Evolutionary conservation across 306 rosid species (phyloP), one percentile per base, ranked within the genome.

Genomic region (Sicyos baderoa): DNA sequence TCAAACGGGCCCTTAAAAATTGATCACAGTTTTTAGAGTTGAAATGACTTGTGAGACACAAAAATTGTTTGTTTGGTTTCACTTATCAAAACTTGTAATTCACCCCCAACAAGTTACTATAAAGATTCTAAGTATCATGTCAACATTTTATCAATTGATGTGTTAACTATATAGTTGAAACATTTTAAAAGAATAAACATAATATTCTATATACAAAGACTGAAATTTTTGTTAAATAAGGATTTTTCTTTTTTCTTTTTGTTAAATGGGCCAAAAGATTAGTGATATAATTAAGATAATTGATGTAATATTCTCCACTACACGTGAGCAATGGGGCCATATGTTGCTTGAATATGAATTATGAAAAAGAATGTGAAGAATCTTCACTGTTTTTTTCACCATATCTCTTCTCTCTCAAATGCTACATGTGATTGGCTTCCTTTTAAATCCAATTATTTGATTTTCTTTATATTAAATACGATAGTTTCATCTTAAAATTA

Each of bases 321-420:
- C 69, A 63, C 69, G 69, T 63, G 69, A 63, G 69, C 11, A 40
- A 63, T 63, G 69, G 69, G 69, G 5, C 69, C 69, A 42, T 63
- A 63, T 63, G 52, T 63, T 63, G 52, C 32, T 42, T 18, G 4
- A 2, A 29, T 29, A 62, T 62, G 68, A 17, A 62, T 37, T 40
- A 63, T 40, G 32, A 29, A 63, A 62, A 63, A 61, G 68, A 61
- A 61, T n/a, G 48, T 17, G 49, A 63, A 40, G 69, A 63, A 63
- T 63, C 69, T 63, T 63, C 69, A 63, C 69, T 63, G 29, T 63
- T 63, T 63, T 5, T 42, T 63, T 63, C 69, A 40, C 69, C 69
- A 18, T 63, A 63, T 60, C 49, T 61, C 49, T 16, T 8, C 14
- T 29, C 65, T 29, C 65, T 59, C 68, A 61, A 35, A 61, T 35